Base-by-base conservation (phyloP, 2,329 filamentous ascomycete species). In the Penicillium thymicola region DNA sequence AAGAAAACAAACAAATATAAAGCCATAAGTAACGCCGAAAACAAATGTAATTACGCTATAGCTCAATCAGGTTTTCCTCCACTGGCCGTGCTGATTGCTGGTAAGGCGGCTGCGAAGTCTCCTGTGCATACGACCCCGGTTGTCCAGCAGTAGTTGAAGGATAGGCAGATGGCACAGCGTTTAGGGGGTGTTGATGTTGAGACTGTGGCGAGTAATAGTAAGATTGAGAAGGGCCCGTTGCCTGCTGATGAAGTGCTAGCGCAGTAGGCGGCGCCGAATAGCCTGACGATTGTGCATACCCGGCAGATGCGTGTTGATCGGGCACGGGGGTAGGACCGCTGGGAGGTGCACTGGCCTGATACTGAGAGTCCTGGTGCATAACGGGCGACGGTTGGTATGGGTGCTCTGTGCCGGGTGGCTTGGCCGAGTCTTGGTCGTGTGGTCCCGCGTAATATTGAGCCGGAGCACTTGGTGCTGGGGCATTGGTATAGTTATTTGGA, bases 41-140 rank as follows among this genome's bases (percentile, higher is more conserved):
- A 32, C n/a, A 49, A 41, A 56, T 59, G 45, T 46, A 57, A 53
- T 21, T 53, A 58, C 32, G 51, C 55, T 66, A 66, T 44, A 66
- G 58, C 36, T 66, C 64, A 59, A 66, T 66, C 54, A 66, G 47
- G 43, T 64, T 66, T 55, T 66, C 64, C 52, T 66, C 64, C 53
- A 62, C 64, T 16, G 64, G 59, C 14, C 44, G 61, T 32, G 60
- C 13, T 18, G 59, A 56, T 51, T 64, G 59, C 47, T 65, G 58
- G 23, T 61, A 57, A 30, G 57, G 60, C 23, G 49, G 32, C 38
- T 63, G 61, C 40, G 48, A 28, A 25, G 50, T 51, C n/a, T 63
- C 58, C 47, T 63, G 49, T 54, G 38, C 54, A 52, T 65, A 63
- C 34, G 59, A 37, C n/a, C 57, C 62, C 43, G 63, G 60, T 59